Evolutionary conservation across 2,329 filamentous ascomycete species (phyloP).

Genomic region (Xylaria sp.): DNA sequence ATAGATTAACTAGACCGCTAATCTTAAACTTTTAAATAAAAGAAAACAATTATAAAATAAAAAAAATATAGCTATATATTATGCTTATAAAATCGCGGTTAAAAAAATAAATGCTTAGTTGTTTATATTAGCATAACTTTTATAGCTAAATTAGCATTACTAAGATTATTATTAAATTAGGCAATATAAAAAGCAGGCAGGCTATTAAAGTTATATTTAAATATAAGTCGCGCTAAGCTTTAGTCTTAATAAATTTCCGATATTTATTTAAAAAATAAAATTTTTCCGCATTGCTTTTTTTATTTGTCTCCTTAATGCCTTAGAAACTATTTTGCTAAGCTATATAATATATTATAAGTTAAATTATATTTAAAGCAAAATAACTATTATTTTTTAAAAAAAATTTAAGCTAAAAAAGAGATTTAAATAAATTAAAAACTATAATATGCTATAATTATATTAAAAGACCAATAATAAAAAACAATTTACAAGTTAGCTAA

Average conservation of each 20-base stretch:
- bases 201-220: constrained; percentile 6
- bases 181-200: neutral
- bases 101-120: neutral
- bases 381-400: constrained; percentile 3
- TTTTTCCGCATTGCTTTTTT: neutral
- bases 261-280: neutral
- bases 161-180: neutral
- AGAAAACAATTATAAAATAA: neutral
- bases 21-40: constrained; percentile 2
- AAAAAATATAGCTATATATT: neutral
- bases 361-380: constrained; percentile 9
- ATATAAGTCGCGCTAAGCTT: neutral
- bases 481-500: neutral
- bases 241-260: neutral
- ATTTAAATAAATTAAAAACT: constrained; percentile 3
- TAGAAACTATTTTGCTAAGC: neutral
- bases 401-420: neutral
- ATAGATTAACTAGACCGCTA: neutral
- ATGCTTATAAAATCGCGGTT: constrained; percentile 1
- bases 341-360: constrained; percentile 7
- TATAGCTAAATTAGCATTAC: neutral
- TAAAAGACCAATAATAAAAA: neutral
- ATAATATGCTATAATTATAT: neutral
- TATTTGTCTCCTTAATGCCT: neutral
- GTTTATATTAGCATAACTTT: neutral